Evolutionary conservation across 1,284 basidiomycete genomes (phyloP).

Genomic region (Leccinum pachyderme): DNA sequence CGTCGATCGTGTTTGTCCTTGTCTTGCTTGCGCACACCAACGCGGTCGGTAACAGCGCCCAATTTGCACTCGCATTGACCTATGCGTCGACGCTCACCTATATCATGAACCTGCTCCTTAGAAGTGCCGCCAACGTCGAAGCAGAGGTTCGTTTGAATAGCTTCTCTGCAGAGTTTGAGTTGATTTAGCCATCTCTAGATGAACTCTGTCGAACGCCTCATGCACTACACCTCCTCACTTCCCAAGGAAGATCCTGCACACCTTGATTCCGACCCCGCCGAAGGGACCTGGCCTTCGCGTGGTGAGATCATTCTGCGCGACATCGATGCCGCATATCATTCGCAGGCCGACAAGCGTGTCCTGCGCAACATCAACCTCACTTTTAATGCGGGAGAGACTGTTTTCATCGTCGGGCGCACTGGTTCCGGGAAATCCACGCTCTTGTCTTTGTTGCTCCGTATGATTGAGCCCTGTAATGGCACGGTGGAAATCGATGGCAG

Average conservation of each 20-base stretch:
- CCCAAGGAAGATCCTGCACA: constrained; percentile 25
- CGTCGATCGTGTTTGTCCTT: constrained; percentile 23
- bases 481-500: constrained; percentile 30
- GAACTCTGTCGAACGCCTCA: constrained; percentile 33
- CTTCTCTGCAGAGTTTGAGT: background rate
- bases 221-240: constrained; percentile 25
- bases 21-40: constrained; percentile 31
- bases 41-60: constrained; percentile 21
- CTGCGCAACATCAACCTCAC: constrained; percentile 67
- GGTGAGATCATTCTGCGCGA: constrained; percentile 48
- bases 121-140: constrained; percentile 30
- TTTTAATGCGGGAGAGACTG: constrained; percentile 84
- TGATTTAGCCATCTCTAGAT: constrained; percentile 21
- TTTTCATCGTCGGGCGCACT: constrained; percentile 90
- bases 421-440: constrained; percentile 95
- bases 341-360: constrained; percentile 63
- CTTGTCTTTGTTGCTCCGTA: constrained; percentile 30
- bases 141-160: constrained; percentile 24
- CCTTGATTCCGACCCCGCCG: constrained; percentile 25
- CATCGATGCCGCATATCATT: constrained; percentile 68
- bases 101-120: constrained; percentile 33
- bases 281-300: constrained; percentile 23
- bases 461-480: constrained; percentile 28
- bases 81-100: constrained; percentile 30
- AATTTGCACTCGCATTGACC: constrained; percentile 30